phyloP scores from a whole-genome alignment of 305 asterid species.

The Rubia peregrina region DNA sequence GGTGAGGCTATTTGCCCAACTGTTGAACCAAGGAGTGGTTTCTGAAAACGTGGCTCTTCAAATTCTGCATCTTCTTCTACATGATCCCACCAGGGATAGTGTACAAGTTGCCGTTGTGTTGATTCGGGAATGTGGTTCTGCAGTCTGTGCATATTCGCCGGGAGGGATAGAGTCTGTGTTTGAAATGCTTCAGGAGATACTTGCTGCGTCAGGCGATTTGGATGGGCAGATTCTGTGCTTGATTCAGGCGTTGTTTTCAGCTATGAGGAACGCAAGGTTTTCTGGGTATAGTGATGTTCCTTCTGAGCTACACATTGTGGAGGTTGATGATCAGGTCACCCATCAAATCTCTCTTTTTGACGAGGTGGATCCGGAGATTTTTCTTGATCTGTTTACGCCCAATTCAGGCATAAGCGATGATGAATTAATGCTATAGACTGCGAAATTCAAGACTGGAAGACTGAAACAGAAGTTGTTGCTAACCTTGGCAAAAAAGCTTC shows the following conservation, averaged over 20 bases:
- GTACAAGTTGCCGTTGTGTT: conserved; percentile 14
- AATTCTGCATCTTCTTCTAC: conserved; percentile 12
- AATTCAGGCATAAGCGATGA: conserved; percentile 16
- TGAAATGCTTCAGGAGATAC: conserved; percentile 13
- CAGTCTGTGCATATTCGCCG: conserved; percentile 3
- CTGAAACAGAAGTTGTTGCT: conserved; percentile 9
- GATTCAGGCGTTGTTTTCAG: conserved; percentile 15
- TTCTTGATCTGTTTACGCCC: conserved; percentile 18
- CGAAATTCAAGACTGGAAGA: neutral
- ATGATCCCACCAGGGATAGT: neutral
- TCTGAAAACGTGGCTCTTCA: conserved; percentile 5
- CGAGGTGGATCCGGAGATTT: conserved; percentile 22
- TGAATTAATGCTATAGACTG: conserved; percentile 4
- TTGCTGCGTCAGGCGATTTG: conserved; percentile 12
- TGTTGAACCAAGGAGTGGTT: conserved; percentile 20
- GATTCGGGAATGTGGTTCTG: conserved; percentile 13
- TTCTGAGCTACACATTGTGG: conserved; percentile 19
- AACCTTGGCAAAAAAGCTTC: neutral
- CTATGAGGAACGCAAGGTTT: conserved; percentile 7
- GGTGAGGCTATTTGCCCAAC: conserved; percentile 18
- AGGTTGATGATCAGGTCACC: conserved; percentile 27
- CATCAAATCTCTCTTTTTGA: conserved; percentile 22
- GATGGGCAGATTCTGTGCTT: neutral
- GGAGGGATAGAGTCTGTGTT: conserved; percentile 11
- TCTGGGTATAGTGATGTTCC: conserved; percentile 10